phyloP scores from a whole-genome alignment of 208 protist genomes.

The Crithidia acanthocephali region DNA sequence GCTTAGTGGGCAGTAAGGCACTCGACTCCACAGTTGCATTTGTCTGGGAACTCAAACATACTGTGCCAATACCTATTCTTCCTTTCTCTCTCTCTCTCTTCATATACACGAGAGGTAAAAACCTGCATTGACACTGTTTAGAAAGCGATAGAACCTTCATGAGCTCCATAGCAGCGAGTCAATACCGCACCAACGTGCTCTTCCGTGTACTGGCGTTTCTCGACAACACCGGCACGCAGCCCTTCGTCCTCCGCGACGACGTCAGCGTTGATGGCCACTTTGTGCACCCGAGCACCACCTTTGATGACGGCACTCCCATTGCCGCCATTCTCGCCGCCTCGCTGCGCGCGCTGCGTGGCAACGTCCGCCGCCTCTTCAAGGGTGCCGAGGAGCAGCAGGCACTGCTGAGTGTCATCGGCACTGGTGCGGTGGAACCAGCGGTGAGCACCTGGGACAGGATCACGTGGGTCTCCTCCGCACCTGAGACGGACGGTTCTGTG shows the following conservation, averaged over 20 bases:
- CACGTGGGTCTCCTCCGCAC: slow-evolving; percentile 5
- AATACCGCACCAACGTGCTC: slow-evolving; percentile 62
- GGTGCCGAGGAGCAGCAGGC: slow-evolving; percentile 43
- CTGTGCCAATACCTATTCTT: no score
- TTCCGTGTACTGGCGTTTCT: slow-evolving; percentile 86
- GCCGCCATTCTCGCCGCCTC: slow-evolving; percentile 49
- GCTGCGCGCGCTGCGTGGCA: slow-evolving; percentile 50
- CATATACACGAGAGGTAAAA: no score
- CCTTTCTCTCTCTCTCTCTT: no score
- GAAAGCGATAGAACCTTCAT: no score
- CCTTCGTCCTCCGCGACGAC: slow-evolving; percentile 53
- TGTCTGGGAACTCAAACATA: no score
- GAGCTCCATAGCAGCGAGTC: slow-evolving; percentile 16
- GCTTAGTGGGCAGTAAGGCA: no score
- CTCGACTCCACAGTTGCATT: no score
- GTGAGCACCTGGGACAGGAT: neutral
- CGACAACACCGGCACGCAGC: slow-evolving; percentile 74
- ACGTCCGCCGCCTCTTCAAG: slow-evolving; percentile 55
- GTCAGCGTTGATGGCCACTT: slow-evolving; percentile 51
- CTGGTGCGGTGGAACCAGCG: slow-evolving; percentile 5
- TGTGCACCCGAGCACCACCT: slow-evolving; percentile 32
- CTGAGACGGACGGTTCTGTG: no score
- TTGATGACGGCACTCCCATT: slow-evolving; percentile 41
- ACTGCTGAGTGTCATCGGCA: slow-evolving; percentile 47
- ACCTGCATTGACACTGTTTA: no score